These are phyloP conservation scores for Xylaria sp. DNA, from an alignment of 2,329 filamentous ascomycete genomes.

Conservation along the genomic window DNA sequence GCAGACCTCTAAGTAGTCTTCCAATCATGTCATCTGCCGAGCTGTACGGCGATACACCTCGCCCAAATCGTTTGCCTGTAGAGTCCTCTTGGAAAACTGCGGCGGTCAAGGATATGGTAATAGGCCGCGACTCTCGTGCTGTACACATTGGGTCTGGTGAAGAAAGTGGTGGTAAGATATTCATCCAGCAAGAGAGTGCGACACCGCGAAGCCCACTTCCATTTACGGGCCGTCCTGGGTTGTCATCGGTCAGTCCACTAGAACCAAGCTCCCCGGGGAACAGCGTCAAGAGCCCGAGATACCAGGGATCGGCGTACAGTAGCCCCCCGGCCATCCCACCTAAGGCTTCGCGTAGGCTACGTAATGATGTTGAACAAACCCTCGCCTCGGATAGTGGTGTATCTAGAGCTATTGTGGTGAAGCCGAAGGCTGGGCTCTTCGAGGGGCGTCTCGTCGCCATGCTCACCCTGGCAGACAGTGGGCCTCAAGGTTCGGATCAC, in stretches of 20 bases:
- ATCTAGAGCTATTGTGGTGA: conserved; percentile 55
- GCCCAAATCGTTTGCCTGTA: conserved; percentile 23
- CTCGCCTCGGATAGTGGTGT: conserved; percentile 55
- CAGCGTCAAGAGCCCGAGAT: conserved; percentile 28
- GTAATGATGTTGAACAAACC: conserved; percentile 53
- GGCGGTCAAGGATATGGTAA: conserved; percentile 9
- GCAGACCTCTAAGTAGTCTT: conserved; percentile 9
- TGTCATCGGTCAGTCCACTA: conserved; percentile 40
- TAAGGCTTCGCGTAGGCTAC: conserved; percentile 43
- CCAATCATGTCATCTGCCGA: conserved; percentile 11
- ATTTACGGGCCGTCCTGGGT: conserved; percentile 20
- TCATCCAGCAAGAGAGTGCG: conserved; percentile 58
- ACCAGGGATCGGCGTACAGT: conserved; percentile 26
- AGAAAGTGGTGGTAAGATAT: conserved; percentile 55
- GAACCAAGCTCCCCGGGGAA: conserved; percentile 38
- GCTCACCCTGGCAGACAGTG: conserved; percentile 53
- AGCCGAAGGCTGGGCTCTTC: conserved; percentile 61
- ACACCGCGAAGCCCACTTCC: conserved; percentile 46
- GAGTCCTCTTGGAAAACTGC: conserved; percentile 44
- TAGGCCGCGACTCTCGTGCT: conserved; percentile 51
- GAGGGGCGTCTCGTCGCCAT: conserved; percentile 62
- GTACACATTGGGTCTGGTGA: conserved; percentile 53
- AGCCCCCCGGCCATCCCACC: conserved; percentile 42
- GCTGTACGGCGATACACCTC: background rate
- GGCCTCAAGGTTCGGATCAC: conserved; percentile 41